Base-by-base conservation (phyloP, 306 rosid species). In the Abrus precatorius region DNA sequence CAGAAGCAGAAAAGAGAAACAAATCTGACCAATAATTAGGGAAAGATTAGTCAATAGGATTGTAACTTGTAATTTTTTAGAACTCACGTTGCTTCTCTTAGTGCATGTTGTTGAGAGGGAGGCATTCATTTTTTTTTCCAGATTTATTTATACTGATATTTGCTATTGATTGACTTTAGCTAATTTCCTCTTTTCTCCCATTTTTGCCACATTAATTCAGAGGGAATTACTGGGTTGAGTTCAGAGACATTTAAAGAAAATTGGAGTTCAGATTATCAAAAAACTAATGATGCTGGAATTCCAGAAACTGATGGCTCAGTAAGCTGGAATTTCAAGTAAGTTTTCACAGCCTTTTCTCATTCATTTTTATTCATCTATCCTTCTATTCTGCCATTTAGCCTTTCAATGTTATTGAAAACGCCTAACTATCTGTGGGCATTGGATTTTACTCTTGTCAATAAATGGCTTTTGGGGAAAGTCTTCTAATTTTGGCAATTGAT, bases 311-410 rank as follows among this genome's bases (percentile, higher is more conserved):
- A 80, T 7, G 99, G 98, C 82, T 72, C 81, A 3, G 93, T 89
- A 44, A 78, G 59, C 82, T 95, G 99, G 99, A 60, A 87, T 90
- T 95, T 93, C 89, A 92, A 93, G 99, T 95, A 84, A 84, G 98
- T 49, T 12, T 14, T 76, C 59, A 66, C 41, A 33, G 47, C 5
- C 4, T 74, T 66, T 74, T 67, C 34, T 57, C 11, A 57, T 77
- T 62, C 41, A 33, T 49, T 77, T 57, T 48, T 63, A 71, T 34
- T 45, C 75, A 5, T 11, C 44, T 78, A 9, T 6, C 74, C 36
- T 75, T 48, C 29, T 76, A 43, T 68, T 43, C 34, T 65, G 55
- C 56, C 41, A 29, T 59, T 86, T 20, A 28, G 64, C 41, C 59
- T 69, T 62, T 49, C 59, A 41, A 32, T 48, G 29, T 57, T 55